Conservation (phyloP, 2,329 filamentous ascomycete species). For the Epichloe typhina region DNA sequence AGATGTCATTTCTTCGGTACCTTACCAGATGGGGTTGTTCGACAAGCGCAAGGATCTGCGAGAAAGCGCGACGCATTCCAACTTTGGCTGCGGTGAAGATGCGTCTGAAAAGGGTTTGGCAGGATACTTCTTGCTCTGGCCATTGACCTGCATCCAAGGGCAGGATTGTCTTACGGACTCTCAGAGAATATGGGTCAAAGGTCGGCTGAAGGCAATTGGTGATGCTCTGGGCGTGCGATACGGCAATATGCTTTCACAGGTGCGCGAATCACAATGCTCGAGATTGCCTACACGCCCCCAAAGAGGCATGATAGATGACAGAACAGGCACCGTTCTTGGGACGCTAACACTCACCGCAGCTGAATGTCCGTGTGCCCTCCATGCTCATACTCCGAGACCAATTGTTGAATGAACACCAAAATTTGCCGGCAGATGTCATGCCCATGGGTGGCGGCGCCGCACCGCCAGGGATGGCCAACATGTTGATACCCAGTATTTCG, state of each 20-base stretch:
- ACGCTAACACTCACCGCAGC: constrained; percentile 19
- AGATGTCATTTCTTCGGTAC: constrained; percentile 45
- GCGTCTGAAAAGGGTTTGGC: constrained; percentile 37
- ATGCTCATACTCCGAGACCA: constrained; percentile 44
- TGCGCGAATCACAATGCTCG: constrained; percentile 14
- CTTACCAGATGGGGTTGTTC: constrained; percentile 47
- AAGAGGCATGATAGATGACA: too few relatives aligned
- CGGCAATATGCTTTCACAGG: constrained; percentile 39
- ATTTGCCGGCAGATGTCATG: not conserved
- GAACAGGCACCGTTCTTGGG: not conserved
- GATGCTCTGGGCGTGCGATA: constrained; percentile 43
- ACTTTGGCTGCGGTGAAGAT: constrained; percentile 37
- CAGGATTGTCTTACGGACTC: constrained; percentile 46
- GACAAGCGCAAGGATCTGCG: constrained; percentile 27
- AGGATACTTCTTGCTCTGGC: constrained; percentile 46
- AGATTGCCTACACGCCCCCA: too few relatives aligned
- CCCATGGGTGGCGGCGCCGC: not conserved
- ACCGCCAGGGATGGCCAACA: not conserved
- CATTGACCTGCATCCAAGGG: constrained; percentile 35
- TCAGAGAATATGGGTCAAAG: constrained; percentile 40
- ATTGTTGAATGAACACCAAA: constrained; percentile 4
- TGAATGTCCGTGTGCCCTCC: constrained; percentile 44
- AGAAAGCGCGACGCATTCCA: constrained; percentile 24
- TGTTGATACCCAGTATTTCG: not conserved
- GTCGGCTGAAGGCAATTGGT: constrained; percentile 39